A percentile compares a stretch with the other conserved stretches of the same genome.
Evolutionary conservation across 2,329 filamentous ascomycete genomes (phyloP).

Genomic region (Hymenoscyphus fructigenus): DNA sequence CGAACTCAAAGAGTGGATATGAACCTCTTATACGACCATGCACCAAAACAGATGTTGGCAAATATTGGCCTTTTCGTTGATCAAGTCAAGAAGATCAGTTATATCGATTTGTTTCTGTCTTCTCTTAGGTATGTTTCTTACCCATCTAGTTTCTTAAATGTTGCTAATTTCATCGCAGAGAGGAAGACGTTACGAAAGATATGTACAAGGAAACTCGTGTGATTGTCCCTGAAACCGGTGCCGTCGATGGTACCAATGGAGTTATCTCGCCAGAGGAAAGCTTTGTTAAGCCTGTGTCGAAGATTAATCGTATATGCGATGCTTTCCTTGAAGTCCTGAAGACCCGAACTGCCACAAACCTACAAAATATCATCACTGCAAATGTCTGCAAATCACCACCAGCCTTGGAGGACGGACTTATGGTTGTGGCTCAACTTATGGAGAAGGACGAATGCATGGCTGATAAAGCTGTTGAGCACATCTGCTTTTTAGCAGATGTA

Average conservation of each 20-base stretch:
- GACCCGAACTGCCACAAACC: conserved; percentile 58
- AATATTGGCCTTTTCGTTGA: conserved; percentile 76
- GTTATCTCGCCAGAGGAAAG: conserved; percentile 19
- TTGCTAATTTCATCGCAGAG: conserved; percentile 47
- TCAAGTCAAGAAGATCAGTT: conserved; percentile 77
- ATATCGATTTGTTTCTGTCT: conserved; percentile 89
- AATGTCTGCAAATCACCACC: conserved; percentile 92
- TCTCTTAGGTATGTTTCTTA: conserved; percentile 64
- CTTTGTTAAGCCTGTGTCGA: conserved; percentile 43
- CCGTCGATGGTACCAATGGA: conserved; percentile 26
- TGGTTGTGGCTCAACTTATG: conserved; percentile 73
- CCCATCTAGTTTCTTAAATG: neutral
- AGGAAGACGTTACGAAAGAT: conserved; percentile 89
- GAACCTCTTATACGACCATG: conserved; percentile 95
- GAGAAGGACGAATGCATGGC: conserved; percentile 67
- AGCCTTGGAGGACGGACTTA: conserved; percentile 81
- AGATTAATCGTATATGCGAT: conserved; percentile 88
- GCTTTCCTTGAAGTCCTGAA: conserved; percentile 71
- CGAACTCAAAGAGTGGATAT: conserved; percentile 93
- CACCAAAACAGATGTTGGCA: conserved; percentile 79
- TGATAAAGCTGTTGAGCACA: conserved; percentile 90
- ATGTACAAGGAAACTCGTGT: conserved; percentile 88
- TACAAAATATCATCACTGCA: conserved; percentile 92
- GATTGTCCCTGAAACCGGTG: conserved; percentile 30
- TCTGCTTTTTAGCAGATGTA: conserved; percentile 94